Base-by-base conservation (phyloP, 2,329 filamentous ascomycete species). In the Nemania sp. region DNA sequence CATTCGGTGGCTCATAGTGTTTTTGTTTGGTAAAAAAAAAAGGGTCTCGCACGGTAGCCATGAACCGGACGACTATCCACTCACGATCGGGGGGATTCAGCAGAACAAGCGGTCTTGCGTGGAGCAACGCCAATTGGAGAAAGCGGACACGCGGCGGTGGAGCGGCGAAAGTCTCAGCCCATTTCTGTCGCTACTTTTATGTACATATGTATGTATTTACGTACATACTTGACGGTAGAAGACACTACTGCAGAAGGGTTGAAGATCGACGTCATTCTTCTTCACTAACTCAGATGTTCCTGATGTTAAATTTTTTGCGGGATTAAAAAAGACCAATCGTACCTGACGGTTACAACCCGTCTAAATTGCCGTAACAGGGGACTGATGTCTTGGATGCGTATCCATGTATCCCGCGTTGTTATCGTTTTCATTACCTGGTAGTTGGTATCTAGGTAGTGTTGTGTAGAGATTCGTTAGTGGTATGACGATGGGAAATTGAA, bases 181-280 rank as follows among this genome's bases (percentile, higher is more conserved):
- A 38, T 65, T 35, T 15, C 15, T 41, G 32, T 18, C 38, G 5
- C 38, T 41, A 2, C n/a, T n/a, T n/a, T n/a, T n/a, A n/a, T n/a
- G n/a, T n/a, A n/a, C n/a, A n/a, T n/a, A n/a, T n/a, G n/a, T n/a
- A n/a, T n/a, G n/a, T n/a, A n/a, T n/a, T n/a, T n/a, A n/a, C n/a
- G n/a, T n/a, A n/a, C n/a, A n/a, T n/a, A n/a, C n/a, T n/a, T n/a
- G n/a, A n/a, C n/a, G n/a, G n/a, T 15, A 41, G 13, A 10, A 18
- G 6, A 26, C 26, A 24, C 58, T 66, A 62, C 52, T 52, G 32
- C 24, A 26, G 13, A 7, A 27, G 57, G 32, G 53, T 27, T 15
- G 54, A 53, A 11, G 47, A 60, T 63, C 54, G 54, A 67, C 64
- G 64, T 67, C 64, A 67, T 63, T 29, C 22, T 24, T 26, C 43